Evolutionary conservation across 345 rosid species (phyloP).

Genomic region (Garcia nutans): DNA sequence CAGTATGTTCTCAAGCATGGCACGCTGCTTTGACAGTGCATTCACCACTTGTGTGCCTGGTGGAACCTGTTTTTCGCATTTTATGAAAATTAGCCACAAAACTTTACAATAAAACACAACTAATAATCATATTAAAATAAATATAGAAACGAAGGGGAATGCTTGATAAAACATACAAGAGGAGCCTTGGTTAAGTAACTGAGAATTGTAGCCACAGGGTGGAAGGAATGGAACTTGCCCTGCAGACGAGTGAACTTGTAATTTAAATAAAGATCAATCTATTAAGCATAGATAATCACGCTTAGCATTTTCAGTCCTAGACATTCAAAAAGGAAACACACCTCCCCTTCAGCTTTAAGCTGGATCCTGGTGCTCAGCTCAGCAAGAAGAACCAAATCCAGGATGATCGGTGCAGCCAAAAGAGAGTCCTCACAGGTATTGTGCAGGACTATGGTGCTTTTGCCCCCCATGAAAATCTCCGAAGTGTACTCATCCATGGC

Average conservation of each 20-base stretch:
- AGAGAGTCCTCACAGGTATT: slow-evolving; percentile 98
- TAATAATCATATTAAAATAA: too few species aligned
- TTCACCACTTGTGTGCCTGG: slow-evolving; percentile 96
- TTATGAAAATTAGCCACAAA: background rate
- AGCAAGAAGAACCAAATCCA: slow-evolving; percentile 92
- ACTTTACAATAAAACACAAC: too few species aligned
- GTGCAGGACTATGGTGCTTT: slow-evolving; percentile 85
- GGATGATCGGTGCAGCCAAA: slow-evolving; percentile 92
- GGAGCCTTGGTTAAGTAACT: slow-evolving; percentile 99
- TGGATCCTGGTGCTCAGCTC: slow-evolving; percentile 92
- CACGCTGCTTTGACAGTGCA: slow-evolving; percentile 91
- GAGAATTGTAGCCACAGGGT: slow-evolving; percentile 95
- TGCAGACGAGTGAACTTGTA: slow-evolving; percentile 25
- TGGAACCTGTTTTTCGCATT: slow-evolving; percentile 56
- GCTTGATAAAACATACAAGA: slow-evolving; percentile 50
- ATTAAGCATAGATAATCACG: background rate
- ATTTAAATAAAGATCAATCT: background rate
- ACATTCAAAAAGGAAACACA: slow-evolving; percentile 16
- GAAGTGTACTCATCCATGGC: slow-evolving; percentile 99
- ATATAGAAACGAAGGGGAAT: background rate
- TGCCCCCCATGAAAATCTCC: slow-evolving; percentile 98
- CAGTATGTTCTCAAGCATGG: slow-evolving; percentile 95
- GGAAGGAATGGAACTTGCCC: slow-evolving; percentile 96
- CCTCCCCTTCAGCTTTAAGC: slow-evolving; percentile 84
- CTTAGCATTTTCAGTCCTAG: too few species aligned